Evolutionary conservation across 1,284 basidiomycete species (phyloP).

Genomic region (Spongiforma sp.): DNA sequence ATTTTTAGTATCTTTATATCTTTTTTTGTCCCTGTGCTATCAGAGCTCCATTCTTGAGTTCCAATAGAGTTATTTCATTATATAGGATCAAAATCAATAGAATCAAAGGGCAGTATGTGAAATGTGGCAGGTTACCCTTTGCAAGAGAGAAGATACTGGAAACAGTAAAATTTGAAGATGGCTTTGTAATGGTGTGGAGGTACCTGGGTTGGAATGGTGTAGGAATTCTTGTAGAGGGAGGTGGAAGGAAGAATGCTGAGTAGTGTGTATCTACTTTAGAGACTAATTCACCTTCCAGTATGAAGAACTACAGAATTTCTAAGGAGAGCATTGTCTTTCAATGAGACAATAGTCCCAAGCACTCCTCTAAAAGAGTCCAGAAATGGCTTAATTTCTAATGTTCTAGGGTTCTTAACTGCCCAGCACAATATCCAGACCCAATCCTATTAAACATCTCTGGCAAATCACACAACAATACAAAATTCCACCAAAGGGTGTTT

Average conservation of each 20-base stretch:
- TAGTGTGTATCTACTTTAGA: conserved; percentile 11
- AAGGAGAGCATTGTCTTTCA: conserved; percentile 8
- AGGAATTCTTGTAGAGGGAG: not conserved
- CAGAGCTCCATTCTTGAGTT: too few species aligned
- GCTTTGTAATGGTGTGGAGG: too few species aligned
- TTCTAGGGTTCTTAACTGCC: not conserved
- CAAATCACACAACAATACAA: not conserved
- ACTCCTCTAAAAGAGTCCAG: not conserved
- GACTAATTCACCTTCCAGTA: not conserved
- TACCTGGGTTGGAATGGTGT: not conserved
- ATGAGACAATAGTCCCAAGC: not conserved
- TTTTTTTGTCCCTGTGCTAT: too few species aligned
- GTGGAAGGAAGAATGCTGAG: conserved; percentile 3
- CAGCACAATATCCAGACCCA: conserved; percentile 1
- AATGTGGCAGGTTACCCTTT: too few species aligned
- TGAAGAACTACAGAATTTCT: conserved; percentile 5
- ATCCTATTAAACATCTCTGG: not conserved
- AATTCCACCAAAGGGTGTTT: not conserved
- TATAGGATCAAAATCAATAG: too few species aligned
- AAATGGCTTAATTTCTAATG: conserved; percentile 1
- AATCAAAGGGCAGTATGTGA: too few species aligned
- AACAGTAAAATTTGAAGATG: too few species aligned
- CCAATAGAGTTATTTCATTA: too few species aligned
- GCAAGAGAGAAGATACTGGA: too few species aligned
- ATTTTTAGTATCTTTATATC: too few species aligned